Evolutionary conservation across 1,139 yeast genomes (phyloP).

Genomic region (Blastobotrys malaysiensis): DNA sequence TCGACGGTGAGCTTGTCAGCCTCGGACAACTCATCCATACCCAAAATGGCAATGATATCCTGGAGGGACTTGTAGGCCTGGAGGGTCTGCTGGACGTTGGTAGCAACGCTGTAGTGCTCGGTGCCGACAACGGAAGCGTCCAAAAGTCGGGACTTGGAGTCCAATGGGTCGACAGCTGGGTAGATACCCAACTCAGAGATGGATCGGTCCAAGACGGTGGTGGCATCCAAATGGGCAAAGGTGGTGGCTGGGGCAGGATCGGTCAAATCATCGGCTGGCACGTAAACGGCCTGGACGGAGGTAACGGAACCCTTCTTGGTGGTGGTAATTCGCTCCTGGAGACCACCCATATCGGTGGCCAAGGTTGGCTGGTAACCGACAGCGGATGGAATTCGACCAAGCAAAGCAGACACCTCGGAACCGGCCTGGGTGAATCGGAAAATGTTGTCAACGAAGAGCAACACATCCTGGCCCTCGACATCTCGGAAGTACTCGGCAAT

Average conservation of each 20-base stretch:
- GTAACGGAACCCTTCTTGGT: slow-evolving; percentile 99
- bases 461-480: slow-evolving; percentile 99
- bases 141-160: slow-evolving; percentile 97
- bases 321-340: slow-evolving; percentile 99
- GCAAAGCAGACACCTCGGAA: slow-evolving; percentile 99
- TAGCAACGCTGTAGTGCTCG: slow-evolving; percentile 96
- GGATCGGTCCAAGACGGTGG: slow-evolving; percentile 99
- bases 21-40: slow-evolving; percentile 99
- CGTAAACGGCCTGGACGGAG: slow-evolving; percentile 99
- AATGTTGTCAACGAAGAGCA: slow-evolving; percentile 98
- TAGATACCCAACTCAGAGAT: slow-evolving; percentile 99
- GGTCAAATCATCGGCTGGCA: slow-evolving; percentile 99
- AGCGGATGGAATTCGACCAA: slow-evolving; percentile 99
- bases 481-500: slow-evolving; percentile 99
- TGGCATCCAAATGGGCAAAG: slow-evolving; percentile 99
- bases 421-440: slow-evolving; percentile 99
- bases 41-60: slow-evolving; percentile 99
- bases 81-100: slow-evolving; percentile 93
- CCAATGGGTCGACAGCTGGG: slow-evolving; percentile 99
- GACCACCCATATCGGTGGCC: slow-evolving; percentile 99
- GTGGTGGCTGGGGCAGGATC: slow-evolving; percentile 99
- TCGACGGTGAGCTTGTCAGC: slow-evolving; percentile 97
- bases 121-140: slow-evolving; percentile 97
- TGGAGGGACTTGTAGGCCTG: slow-evolving; percentile 99
- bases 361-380: slow-evolving; percentile 99